Evolutionary conservation across 345 rosid species (phyloP).

Genomic region (Aethionema arabicum): DNA sequence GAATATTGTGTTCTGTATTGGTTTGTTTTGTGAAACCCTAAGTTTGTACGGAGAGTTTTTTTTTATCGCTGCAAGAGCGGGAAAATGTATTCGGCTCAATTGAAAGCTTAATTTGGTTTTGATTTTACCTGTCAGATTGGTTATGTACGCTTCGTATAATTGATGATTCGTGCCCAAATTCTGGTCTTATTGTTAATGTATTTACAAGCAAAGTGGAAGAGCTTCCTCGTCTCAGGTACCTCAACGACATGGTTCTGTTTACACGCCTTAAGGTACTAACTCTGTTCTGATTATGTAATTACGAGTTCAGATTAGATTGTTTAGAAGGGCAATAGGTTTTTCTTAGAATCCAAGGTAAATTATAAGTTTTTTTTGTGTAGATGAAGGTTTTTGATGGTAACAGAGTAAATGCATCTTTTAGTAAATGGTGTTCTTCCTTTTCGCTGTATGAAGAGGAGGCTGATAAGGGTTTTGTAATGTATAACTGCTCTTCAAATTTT

Average conservation of each 20-base stretch:
- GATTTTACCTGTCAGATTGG: constrained; percentile 48
- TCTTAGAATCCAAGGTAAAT: neutral
- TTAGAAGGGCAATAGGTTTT: neutral
- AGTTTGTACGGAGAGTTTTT: no score
- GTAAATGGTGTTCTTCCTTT: constrained; percentile 61
- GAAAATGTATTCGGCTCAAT: neutral
- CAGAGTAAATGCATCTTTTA: constrained; percentile 53
- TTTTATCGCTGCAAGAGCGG: no score
- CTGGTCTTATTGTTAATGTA: constrained; percentile 53
- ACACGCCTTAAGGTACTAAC: constrained; percentile 53
- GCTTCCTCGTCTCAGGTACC: constrained; percentile 53
- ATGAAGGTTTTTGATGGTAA: constrained; percentile 22
- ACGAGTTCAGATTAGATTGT: neutral
- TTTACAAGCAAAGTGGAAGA: constrained; percentile 41
- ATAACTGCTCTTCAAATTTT: constrained; percentile 59
- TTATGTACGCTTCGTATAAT: constrained; percentile 48
- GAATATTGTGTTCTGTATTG: neutral
- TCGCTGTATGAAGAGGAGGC: constrained; percentile 53
- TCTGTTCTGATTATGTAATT: neutral
- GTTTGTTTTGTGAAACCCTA: constrained; percentile 3
- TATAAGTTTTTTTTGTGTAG: constrained; percentile 3
- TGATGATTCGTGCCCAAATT: constrained; percentile 49
- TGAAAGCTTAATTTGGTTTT: neutral
- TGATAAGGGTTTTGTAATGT: constrained; percentile 47
- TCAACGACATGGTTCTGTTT: constrained; percentile 60